These are phyloP conservation scores for Globisporangium nunn DNA, from an alignment of 352 stramenopile genomes.

Conservation along the genomic window DNA sequence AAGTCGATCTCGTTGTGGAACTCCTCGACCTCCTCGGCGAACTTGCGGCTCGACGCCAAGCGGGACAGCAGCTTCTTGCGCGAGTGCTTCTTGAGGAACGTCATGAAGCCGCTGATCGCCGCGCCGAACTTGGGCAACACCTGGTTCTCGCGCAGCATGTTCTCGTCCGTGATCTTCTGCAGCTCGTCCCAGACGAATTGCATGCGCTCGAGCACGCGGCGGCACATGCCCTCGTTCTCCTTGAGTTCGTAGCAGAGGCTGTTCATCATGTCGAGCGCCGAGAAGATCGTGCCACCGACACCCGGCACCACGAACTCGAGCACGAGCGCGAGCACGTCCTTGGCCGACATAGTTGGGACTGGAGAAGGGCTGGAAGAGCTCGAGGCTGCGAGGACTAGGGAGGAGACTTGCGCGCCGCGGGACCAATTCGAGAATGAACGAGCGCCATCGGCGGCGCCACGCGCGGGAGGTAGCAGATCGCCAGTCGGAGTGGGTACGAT, in stretches of 20 bases:
- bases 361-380: neutral
- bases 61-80: constrained; percentile 14
- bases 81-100: constrained; percentile 17
- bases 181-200: constrained; percentile 28
- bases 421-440: neutral
- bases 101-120: constrained; percentile 26
- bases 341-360: constrained; percentile 2
- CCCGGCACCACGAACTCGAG: constrained; percentile 27
- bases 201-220: constrained; percentile 14
- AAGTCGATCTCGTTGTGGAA: constrained; percentile 19
- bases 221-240: constrained; percentile 17
- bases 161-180: constrained; percentile 27
- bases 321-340: constrained; percentile 10
- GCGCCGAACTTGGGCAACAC: constrained; percentile 28
- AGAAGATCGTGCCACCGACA: constrained; percentile 22
- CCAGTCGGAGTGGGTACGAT: neutral
- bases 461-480: too few species aligned
- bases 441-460: too few species aligned
- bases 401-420: neutral
- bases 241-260: constrained; percentile 21
- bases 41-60: constrained; percentile 9
- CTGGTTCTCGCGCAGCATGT: constrained; percentile 23
- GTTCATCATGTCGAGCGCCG: constrained; percentile 20
- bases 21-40: constrained; percentile 9
- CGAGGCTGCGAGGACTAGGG: neutral